Evolutionary conservation across 1,139 yeast genomes (phyloP).

Genomic region (Taiozyma onychis): DNA sequence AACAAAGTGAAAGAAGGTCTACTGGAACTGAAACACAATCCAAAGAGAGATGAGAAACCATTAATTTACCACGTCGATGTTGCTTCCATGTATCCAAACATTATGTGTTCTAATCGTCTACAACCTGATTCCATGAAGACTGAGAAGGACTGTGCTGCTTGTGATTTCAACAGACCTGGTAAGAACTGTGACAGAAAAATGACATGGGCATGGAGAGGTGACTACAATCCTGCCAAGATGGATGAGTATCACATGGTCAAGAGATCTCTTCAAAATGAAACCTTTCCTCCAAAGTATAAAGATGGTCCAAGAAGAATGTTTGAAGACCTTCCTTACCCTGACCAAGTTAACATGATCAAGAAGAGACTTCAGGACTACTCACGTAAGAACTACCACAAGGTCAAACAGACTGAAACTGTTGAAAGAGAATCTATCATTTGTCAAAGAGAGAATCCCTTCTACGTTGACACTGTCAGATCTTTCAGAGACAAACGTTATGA

Average conservation of each 20-base stretch:
- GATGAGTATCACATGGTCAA: constrained; percentile 90
- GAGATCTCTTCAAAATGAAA: constrained; percentile 74
- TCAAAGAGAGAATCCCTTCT: constrained; percentile 96
- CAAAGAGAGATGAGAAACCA: constrained; percentile 71
- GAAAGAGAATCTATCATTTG: constrained; percentile 93
- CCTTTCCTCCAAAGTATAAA: constrained; percentile 60
- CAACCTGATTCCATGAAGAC: constrained; percentile 98
- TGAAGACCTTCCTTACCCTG: constrained; percentile 70
- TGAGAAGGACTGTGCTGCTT: constrained; percentile 94
- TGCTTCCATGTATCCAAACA: constrained; percentile 98
- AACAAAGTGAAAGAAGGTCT: constrained; percentile 51
- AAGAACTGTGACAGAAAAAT: constrained; percentile 86
- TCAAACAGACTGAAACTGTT: constrained; percentile 76
- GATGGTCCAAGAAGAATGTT: constrained; percentile 55
- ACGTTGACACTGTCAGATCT: constrained; percentile 88
- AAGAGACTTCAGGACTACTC: constrained; percentile 84
- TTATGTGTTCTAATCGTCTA: constrained; percentile 94
- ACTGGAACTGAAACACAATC: constrained; percentile 51
- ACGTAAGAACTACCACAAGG: constrained; percentile 74
- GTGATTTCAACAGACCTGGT: constrained; percentile 96
- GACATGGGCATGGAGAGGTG: constrained; percentile 99
- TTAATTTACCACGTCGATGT: constrained; percentile 96
- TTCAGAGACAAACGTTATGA: constrained; percentile 97
- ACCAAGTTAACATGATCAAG: constrained; percentile 72
- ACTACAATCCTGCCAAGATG: constrained; percentile 84